Evolutionary conservation across 1,284 basidiomycete species (phyloP).

Genomic region (Fistulinella cinereoalba): DNA sequence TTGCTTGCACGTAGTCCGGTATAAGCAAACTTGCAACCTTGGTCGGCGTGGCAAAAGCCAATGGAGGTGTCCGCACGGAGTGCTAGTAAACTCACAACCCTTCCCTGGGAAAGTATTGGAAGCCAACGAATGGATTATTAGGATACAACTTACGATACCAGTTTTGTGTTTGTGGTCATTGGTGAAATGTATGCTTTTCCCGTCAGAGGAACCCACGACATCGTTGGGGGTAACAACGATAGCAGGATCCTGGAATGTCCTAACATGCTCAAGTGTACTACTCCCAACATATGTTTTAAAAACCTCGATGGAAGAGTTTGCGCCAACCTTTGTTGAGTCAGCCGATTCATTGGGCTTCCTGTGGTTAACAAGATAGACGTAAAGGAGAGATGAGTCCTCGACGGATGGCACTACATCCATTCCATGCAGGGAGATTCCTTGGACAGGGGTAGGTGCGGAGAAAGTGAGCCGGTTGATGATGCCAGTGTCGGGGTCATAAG

Average conservation of each 20-base stretch:
- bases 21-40: constrained; percentile 58
- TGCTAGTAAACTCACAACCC: constrained; percentile 36
- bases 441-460: constrained; percentile 36
- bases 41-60: constrained; percentile 55
- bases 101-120: constrained; percentile 22
- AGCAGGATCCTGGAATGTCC: constrained; percentile 53
- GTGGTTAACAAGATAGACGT: constrained; percentile 69
- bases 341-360: constrained; percentile 41
- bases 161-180: constrained; percentile 61
- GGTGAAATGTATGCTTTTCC: constrained; percentile 63
- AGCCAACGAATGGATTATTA: not conserved
- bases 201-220: constrained; percentile 58
- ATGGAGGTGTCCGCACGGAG: constrained; percentile 42
- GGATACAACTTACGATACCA: constrained; percentile 42
- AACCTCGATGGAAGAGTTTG: constrained; percentile 70
- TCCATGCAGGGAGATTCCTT: constrained; percentile 62
- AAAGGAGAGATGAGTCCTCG: constrained; percentile 49
- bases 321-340: constrained; percentile 48
- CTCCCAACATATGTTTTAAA: constrained; percentile 56
- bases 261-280: constrained; percentile 48
- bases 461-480: constrained; percentile 48
- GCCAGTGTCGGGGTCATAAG: constrained; percentile 51
- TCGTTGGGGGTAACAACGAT: constrained; percentile 69
- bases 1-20: constrained; percentile 47
- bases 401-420: constrained; percentile 66